Base-by-base conservation (phyloP, 208 protist genomes). In the Vickermania ingenoplastis region DNA sequence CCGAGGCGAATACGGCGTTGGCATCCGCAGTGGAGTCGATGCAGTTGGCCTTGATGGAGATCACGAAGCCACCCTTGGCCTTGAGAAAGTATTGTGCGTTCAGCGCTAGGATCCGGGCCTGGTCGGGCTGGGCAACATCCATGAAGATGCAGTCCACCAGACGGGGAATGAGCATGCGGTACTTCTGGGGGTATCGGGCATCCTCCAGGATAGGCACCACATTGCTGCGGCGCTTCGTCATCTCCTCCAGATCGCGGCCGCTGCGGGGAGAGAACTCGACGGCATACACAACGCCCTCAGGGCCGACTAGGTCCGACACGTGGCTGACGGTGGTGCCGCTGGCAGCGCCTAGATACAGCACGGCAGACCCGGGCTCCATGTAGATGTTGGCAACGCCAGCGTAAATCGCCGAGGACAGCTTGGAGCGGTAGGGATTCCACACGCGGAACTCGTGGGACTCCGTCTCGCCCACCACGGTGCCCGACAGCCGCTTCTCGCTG, bases 381-480 rank as follows among this genome's bases (percentile, higher is more conserved):
- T 94, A 97, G 53, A 99, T 98, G 65, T 98, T 96, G 27, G 97
- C 96, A 27, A 99, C 83, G 81, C 98, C 98, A 59, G 93, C 91
- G 51, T 99, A 83, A 65, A 99, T 94, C 59, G 96, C 98, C 7
- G 98, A 95, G 31, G 95, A 98, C 36, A 99, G 77, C 91, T 99
- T 99, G 29, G 97, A 99, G 61, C 98, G 82, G 96, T 99, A 99
- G 31, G 99, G 98, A 75, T 99, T 99, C 98, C 99, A 99, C 31
- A 99, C 95, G 69, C 99, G 95, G 87, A 99, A 99, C 89, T 99
- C 98, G 61, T 97, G 86, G 14, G 83, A 83, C 62, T 88, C 81
- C 3, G 71, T 81, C 62, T 90, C 76, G 26, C 81, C 80, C 5
- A 65, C 70, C 30, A 88, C 69, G 1, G 78, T 89, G 41, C 81